phyloP scores from a whole-genome alignment of 192 early-diverging fungal species.

The Linnemannia zychae region DNA sequence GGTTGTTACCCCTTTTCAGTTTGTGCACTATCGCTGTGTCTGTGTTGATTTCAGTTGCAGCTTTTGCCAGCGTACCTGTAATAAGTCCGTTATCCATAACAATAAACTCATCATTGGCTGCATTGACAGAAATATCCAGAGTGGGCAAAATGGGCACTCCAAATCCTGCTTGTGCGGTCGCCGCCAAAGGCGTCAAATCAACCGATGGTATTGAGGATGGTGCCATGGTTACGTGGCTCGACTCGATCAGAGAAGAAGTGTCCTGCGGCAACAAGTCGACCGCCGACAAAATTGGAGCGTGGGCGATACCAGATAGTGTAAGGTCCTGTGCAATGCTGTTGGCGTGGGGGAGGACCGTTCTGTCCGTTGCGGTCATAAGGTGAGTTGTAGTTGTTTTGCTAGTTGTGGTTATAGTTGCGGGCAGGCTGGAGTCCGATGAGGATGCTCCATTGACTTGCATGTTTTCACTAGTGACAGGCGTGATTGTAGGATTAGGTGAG shows the following conservation, averaged over 20 bases:
- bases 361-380: neutral
- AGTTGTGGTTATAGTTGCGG: neutral
- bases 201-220: conserved; percentile 1
- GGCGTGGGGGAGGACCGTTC: neutral
- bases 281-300: conserved; percentile 1
- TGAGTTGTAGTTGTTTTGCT: neutral
- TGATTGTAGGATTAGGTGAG: neutral
- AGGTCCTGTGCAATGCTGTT: neutral
- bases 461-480: neutral
- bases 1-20: neutral
- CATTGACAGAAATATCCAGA: conserved; percentile 6
- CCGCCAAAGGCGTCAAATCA: neutral
- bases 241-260: conserved; percentile 9
- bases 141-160: neutral
- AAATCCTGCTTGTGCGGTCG: neutral
- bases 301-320: neutral
- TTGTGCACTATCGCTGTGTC: neutral
- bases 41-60: neutral
- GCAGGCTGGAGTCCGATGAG: neutral
- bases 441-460: neutral
- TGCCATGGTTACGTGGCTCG: neutral
- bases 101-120: conserved; percentile 3
- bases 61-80: neutral
- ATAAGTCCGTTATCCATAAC: conserved; percentile 15
- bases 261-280: neutral